Conservation (phyloP, 805 yeast species). For the Novakomyces olei region DNA sequence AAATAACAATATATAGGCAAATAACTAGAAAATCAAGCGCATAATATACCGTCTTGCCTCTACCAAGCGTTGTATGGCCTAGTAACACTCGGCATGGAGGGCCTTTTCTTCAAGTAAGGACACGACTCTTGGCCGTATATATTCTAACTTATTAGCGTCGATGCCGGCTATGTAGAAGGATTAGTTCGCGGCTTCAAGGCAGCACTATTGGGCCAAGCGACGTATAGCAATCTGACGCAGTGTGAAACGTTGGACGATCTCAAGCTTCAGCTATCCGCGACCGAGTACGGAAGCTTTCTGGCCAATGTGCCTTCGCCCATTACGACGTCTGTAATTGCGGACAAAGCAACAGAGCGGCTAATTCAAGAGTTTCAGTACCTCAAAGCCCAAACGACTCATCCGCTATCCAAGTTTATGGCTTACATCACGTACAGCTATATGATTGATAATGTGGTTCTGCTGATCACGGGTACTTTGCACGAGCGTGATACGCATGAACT, state of each 20-base stretch:
- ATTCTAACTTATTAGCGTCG: too few relatives aligned
- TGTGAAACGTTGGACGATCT: conserved; percentile 89
- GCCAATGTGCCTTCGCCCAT: conserved; percentile 65
- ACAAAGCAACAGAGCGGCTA: conserved; percentile 47
- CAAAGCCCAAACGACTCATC: conserved; percentile 62
- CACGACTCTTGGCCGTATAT: too few relatives aligned
- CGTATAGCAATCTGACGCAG: conserved; percentile 80
- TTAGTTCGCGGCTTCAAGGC: conserved; percentile 84
- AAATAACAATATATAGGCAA: too few relatives aligned
- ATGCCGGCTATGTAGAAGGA: conserved; percentile 73
- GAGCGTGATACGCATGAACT: conserved; percentile 81
- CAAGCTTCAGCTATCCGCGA: conserved; percentile 79
- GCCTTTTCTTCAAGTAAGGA: too few relatives aligned
- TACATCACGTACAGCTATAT: conserved; percentile 87
- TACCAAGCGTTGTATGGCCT: too few relatives aligned
- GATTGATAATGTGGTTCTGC: conserved; percentile 90
- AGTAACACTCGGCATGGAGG: too few relatives aligned
- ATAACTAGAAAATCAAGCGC: too few relatives aligned
- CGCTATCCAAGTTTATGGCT: conserved; percentile 65
- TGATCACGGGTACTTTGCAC: conserved; percentile 93
- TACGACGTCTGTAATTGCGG: conserved; percentile 71
- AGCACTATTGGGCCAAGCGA: conserved; percentile 54
- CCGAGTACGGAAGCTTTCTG: conserved; percentile 84
- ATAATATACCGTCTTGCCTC: too few relatives aligned
- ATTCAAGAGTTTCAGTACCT: conserved; percentile 70